Evolutionary conservation across 2,329 filamentous ascomycete species (phyloP).

Genomic region (Fusarium sp.): DNA sequence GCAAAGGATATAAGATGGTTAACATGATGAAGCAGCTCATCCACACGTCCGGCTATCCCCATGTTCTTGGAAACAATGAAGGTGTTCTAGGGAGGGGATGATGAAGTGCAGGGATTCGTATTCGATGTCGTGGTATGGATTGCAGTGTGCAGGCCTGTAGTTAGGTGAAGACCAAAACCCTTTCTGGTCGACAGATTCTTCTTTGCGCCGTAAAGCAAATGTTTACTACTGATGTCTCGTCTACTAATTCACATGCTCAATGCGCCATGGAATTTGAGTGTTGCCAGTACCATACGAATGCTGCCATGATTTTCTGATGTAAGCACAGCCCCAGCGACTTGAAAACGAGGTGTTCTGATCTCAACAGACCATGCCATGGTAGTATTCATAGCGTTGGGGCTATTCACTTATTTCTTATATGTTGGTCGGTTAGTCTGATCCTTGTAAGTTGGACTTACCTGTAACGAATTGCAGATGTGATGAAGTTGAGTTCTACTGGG

Average conservation of each 20-base stretch:
- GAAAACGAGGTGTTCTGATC: background rate
- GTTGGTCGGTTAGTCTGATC: rapidly evolving
- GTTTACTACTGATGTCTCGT: rapidly evolving
- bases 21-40: rapidly evolving
- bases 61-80: rapidly evolving
- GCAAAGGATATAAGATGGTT: rapidly evolving
- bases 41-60: rapidly evolving
- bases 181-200: rapidly evolving
- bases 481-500: background rate
- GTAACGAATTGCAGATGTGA: background rate
- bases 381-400: rapidly evolving
- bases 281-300: rapidly evolving
- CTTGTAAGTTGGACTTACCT: rapidly evolving
- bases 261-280: rapidly evolving
- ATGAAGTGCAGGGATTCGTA: rapidly evolving
- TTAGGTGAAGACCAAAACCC: rapidly evolving
- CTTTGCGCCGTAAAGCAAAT: background rate
- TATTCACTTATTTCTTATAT: rapidly evolving
- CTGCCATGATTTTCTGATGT: background rate
- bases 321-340: background rate
- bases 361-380: rapidly evolving
- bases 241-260: rapidly evolving
- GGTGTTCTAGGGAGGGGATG: rapidly evolving
- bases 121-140: rapidly evolving
- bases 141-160: rapidly evolving